These are phyloP conservation scores for Cordyceps cicadae DNA, from an alignment of 2,329 filamentous ascomycete species.

Conservation along the genomic window DNA sequence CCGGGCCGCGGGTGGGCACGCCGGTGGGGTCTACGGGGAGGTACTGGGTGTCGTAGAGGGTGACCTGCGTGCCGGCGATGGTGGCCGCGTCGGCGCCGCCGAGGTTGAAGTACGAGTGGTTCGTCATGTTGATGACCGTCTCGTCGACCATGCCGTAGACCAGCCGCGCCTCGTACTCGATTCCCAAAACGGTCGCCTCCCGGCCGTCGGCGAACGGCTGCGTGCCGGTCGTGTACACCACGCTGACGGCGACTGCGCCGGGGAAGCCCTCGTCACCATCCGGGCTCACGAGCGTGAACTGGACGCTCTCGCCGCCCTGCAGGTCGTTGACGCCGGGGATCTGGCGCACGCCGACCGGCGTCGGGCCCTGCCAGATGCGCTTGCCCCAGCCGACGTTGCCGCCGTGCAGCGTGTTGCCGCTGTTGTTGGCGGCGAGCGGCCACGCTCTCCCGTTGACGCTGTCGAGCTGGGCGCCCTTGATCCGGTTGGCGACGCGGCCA, in stretches of 20 bases:
- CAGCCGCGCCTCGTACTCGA: slow-evolving; percentile 85
- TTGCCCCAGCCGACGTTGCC: slow-evolving; percentile 74
- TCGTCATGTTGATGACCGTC: slow-evolving; percentile 87
- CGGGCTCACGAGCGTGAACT: slow-evolving; percentile 58
- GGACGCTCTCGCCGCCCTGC: slow-evolving; percentile 56
- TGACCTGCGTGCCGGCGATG: slow-evolving; percentile 54
- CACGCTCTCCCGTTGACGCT: slow-evolving; percentile 66
- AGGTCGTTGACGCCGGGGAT: slow-evolving; percentile 43
- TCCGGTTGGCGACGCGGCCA: slow-evolving; percentile 74
- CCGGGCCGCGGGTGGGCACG: slow-evolving; percentile 65
- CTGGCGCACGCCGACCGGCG: slow-evolving; percentile 41
- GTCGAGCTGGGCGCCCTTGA: slow-evolving; percentile 62
- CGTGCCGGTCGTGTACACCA: slow-evolving; percentile 70
- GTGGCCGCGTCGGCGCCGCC: slow-evolving; percentile 34
- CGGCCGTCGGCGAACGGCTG: slow-evolving; percentile 49
- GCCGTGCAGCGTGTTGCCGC: slow-evolving; percentile 66
- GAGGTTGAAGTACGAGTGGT: slow-evolving; percentile 78
- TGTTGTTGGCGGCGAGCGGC: slow-evolving; percentile 65
- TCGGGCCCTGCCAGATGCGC: slow-evolving; percentile 66
- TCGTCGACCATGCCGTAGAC: slow-evolving; percentile 71
- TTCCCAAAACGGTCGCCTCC: slow-evolving; percentile 63
- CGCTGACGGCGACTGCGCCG: slow-evolving; percentile 67
- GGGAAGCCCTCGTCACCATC: slow-evolving; percentile 89
- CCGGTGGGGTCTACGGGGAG: slow-evolving; percentile 64
- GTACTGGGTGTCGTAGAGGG: slow-evolving; percentile 56